A percentile compares a stretch with the other conserved stretches of the same genome.
These are phyloP conservation scores for Melampsora larici-populina DNA, from an alignment of 1,284 basidiomycete genomes.

Conservation along the genomic window DNA sequence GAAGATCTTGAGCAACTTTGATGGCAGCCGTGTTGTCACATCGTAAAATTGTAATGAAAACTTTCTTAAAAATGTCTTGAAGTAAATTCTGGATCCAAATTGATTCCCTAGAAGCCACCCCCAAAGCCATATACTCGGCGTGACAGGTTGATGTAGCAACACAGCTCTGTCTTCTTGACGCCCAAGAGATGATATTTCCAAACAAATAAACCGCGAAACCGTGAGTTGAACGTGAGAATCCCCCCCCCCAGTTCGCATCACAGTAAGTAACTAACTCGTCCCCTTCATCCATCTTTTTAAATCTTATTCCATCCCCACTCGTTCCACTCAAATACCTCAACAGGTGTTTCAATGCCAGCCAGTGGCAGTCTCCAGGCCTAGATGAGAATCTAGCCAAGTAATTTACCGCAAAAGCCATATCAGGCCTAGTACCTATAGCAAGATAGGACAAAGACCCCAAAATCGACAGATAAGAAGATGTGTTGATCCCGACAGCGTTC, in stretches of 20 bases:
- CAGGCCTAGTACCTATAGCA: neutral
- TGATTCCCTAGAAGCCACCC: too few species aligned
- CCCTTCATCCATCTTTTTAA: neutral
- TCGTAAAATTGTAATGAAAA: neutral
- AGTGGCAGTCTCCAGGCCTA: neutral
- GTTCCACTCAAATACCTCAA: neutral
- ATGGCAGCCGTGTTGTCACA: neutral
- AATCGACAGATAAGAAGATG: neutral
- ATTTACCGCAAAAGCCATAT: too few species aligned
- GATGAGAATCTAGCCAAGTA: too few species aligned
- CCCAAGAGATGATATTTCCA: neutral
- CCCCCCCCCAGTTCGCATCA: too few species aligned
- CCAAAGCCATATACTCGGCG: too few species aligned
- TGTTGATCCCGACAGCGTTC: neutral
- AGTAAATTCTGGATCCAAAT: neutral
- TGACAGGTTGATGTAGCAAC: neutral
- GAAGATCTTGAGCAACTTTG: neutral
- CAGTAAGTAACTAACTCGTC: neutral
- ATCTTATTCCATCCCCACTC: neutral
- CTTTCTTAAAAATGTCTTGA: too few species aligned
- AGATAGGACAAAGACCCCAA: neutral
- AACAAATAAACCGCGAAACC: neutral
- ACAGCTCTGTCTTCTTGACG: too few species aligned
- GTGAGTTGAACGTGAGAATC: neutral
- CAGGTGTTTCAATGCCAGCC: neutral